phyloP scores from a whole-genome alignment of 495 filamentous ascomycete genomes.

The Thozetella sp. region DNA sequence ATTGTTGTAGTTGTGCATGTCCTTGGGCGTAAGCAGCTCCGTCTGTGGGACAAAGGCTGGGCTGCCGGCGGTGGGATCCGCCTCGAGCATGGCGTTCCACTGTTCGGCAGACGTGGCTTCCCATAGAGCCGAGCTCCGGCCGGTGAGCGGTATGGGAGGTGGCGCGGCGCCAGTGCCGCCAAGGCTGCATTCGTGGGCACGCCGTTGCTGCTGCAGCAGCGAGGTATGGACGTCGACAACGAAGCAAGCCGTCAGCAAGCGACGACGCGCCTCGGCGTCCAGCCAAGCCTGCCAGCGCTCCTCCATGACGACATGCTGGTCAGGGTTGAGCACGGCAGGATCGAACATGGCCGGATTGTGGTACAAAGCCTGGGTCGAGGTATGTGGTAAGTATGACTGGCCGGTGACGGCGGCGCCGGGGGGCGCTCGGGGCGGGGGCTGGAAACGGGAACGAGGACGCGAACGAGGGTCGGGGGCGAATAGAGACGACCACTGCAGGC shows the following conservation, averaged over 20 bases:
- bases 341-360: slow-evolving; percentile 24
- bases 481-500: slow-evolving; percentile 26
- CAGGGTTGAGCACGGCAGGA: slow-evolving; percentile 18
- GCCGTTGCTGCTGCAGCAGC: slow-evolving; percentile 48
- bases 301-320: slow-evolving; percentile 24
- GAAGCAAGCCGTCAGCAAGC: slow-evolving; percentile 51
- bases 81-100: slow-evolving; percentile 28
- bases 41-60: slow-evolving; percentile 21
- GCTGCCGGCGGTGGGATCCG: slow-evolving; percentile 21
- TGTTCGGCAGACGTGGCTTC: slow-evolving; percentile 30
- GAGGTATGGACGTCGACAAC: slow-evolving; percentile 51
- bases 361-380: slow-evolving; percentile 38
- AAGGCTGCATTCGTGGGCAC: slow-evolving; percentile 27
- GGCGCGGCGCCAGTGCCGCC: slow-evolving; percentile 19
- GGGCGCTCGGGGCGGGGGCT: slow-evolving; percentile 13
- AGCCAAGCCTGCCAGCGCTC: slow-evolving; percentile 50
- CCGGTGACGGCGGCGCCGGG: slow-evolving; percentile 5
- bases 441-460: slow-evolving; percentile 15
- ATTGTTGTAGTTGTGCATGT: slow-evolving; percentile 17
- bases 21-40: slow-evolving; percentile 29
- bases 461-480: slow-evolving; percentile 19
- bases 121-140: slow-evolving; percentile 37
- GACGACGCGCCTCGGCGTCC: slow-evolving; percentile 45
- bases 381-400: slow-evolving; percentile 47
- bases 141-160: slow-evolving; percentile 37